Evolutionary conservation across 2,329 filamentous ascomycete genomes (phyloP).

Genomic region (Phialophora macrospora): DNA sequence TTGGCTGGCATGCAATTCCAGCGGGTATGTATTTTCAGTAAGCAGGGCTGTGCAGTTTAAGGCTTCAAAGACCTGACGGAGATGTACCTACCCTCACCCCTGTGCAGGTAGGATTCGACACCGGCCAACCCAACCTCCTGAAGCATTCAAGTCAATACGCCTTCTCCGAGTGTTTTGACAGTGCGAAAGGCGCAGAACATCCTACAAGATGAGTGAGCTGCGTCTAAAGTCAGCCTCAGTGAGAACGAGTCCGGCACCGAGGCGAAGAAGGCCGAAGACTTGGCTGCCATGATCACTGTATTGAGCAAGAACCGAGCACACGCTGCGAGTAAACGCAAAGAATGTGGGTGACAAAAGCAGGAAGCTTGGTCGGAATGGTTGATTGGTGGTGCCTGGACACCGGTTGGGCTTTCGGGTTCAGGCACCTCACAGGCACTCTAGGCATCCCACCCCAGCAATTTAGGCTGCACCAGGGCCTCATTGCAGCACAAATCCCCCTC

Average conservation of each 20-base stretch:
- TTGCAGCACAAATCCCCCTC: background rate
- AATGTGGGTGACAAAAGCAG: too few relatives aligned
- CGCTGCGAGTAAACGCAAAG: too few relatives aligned
- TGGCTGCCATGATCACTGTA: background rate
- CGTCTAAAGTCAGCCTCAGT: slow-evolving; percentile 56
- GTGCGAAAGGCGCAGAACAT: slow-evolving; percentile 18
- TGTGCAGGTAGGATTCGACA: slow-evolving; percentile 14
- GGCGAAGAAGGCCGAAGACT: slow-evolving; percentile 46
- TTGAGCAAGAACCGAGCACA: too few relatives aligned
- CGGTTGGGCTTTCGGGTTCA: background rate
- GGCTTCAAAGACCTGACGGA: slow-evolving; percentile 13
- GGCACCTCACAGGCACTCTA: background rate
- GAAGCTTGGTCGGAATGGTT: background rate
- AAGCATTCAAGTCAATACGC: slow-evolving; percentile 5
- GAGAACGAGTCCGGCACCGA: slow-evolving; percentile 54
- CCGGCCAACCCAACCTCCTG: slow-evolving; percentile 15
- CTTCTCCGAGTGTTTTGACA: slow-evolving; percentile 20
- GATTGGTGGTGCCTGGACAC: background rate
- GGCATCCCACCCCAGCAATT: background rate
- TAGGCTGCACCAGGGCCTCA: background rate
- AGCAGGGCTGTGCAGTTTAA: background rate
- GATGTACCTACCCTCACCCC: slow-evolving; percentile 22
- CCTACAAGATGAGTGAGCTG: slow-evolving; percentile 40
- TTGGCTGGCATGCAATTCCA: too few relatives aligned
- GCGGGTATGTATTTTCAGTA: too few relatives aligned